Evolutionary conservation across 2,329 filamentous ascomycete genomes (phyloP).

Genomic region (Aureobasidium namibiae): DNA sequence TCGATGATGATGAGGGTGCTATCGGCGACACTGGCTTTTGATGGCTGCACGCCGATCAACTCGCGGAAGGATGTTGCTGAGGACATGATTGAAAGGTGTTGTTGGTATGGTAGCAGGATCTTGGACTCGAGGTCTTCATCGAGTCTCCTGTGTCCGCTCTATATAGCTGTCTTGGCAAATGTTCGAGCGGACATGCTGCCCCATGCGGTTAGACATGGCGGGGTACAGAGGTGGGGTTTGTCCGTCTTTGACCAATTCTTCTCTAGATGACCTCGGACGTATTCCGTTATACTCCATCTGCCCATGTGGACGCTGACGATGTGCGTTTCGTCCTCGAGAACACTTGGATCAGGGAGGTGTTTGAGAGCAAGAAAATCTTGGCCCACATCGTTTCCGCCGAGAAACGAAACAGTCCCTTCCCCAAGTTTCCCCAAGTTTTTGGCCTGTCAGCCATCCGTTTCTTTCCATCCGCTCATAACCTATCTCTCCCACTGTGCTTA

Average conservation of each 20-base stretch:
- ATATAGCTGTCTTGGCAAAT: background rate
- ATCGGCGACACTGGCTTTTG: constrained; percentile 49
- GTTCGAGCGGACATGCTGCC: background rate
- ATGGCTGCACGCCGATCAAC: constrained; percentile 47
- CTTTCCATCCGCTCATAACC: background rate
- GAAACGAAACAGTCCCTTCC: background rate
- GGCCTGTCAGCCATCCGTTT: background rate
- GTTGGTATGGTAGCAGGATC: no score
- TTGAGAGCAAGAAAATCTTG: background rate
- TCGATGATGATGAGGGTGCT: constrained; percentile 57
- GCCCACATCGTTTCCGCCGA: background rate
- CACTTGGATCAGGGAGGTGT: background rate
- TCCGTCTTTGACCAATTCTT: background rate
- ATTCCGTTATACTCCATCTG: background rate
- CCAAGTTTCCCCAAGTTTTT: background rate
- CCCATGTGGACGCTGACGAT: background rate
- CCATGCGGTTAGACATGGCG: background rate
- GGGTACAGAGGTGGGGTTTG: background rate
- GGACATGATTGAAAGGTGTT: background rate
- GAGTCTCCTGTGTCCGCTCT: background rate
- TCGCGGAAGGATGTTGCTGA: constrained; percentile 38
- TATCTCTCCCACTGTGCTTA: background rate
- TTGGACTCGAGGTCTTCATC: no score
- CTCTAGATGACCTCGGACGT: background rate
- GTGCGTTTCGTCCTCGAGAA: background rate